phyloP scores from a whole-genome alignment of 257 asterid genomes.

The Eustoma russellianum region DNA sequence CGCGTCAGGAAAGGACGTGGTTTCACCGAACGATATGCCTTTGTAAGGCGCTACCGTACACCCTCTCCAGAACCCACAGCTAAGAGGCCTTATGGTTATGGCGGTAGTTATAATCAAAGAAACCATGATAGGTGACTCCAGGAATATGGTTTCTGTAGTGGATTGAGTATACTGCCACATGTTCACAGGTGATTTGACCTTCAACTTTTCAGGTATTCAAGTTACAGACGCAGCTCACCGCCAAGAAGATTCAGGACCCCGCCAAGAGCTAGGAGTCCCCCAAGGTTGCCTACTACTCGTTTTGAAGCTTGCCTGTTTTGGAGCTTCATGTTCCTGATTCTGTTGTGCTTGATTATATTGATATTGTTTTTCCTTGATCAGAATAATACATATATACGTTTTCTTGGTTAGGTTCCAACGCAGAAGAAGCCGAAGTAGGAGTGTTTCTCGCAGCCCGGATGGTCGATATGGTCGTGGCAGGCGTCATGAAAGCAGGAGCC shows the following conservation, averaged over 20 bases:
- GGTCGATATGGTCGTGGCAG: constrained; percentile 37
- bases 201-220: constrained; percentile 42
- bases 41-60: constrained; percentile 88
- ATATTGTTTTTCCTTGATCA: not conserved
- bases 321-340: not conserved
- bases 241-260: constrained; percentile 53
- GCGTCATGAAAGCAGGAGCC: constrained; percentile 48
- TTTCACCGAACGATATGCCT: constrained; percentile 70
- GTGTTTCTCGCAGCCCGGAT: constrained; percentile 66
- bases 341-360: not conserved
- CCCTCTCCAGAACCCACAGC: constrained; percentile 80
- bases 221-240: constrained; percentile 67
- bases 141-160: not conserved
- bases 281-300: constrained; percentile 40
- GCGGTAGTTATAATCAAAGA: constrained; percentile 67
- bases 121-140: constrained; percentile 55
- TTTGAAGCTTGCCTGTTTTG: not conserved
- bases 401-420: constrained; percentile 42
- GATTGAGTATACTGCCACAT: not conserved
- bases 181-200: not conserved
- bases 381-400: not conserved
- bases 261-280: constrained; percentile 83
- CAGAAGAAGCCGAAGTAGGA: constrained; percentile 63
- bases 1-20: constrained; percentile 98
- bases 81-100: constrained; percentile 51